Evolutionary conservation across 176 grass and related monocot species (phyloP).

Genomic region (Eleusine coracana): DNA sequence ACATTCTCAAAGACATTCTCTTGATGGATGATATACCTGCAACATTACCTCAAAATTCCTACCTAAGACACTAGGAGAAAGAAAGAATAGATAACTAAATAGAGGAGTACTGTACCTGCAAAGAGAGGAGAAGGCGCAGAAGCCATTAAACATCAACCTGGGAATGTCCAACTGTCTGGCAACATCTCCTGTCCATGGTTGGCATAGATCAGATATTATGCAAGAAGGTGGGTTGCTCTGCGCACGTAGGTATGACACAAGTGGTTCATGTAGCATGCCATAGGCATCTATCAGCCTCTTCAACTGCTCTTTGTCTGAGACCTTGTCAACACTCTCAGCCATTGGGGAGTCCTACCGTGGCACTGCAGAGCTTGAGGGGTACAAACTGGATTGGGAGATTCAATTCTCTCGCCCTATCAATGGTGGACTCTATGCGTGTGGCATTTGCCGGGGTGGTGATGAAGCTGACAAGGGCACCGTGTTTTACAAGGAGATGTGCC

Average conservation of each 20-base stretch:
- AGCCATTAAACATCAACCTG: slow-evolving; percentile 56
- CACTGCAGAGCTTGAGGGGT: slow-evolving; percentile 43
- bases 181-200: slow-evolving; percentile 52
- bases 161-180: slow-evolving; percentile 60
- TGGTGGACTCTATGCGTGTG: slow-evolving; percentile 40
- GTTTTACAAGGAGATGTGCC: slow-evolving; percentile 47
- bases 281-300: slow-evolving; percentile 35
- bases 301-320: slow-evolving; percentile 20
- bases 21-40: slow-evolving; percentile 28
- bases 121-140: slow-evolving; percentile 45
- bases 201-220: slow-evolving; percentile 40
- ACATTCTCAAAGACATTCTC: slow-evolving; percentile 23
- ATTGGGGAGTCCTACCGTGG: slow-evolving; percentile 34
- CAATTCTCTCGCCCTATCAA: slow-evolving; percentile 27
- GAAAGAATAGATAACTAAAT: not conserved
- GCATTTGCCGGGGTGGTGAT: slow-evolving; percentile 54
- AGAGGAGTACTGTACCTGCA: slow-evolving; percentile 13
- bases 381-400: slow-evolving; percentile 51
- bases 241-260: slow-evolving; percentile 26
- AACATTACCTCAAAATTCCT: not conserved
- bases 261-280: slow-evolving; percentile 24
- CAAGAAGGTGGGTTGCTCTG: slow-evolving; percentile 34
- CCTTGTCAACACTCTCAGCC: slow-evolving; percentile 44
- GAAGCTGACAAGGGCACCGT: slow-evolving; percentile 44
- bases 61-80: not conserved